These are phyloP conservation scores for Pelargonium citronellum DNA, from an alignment of 441 rosid genomes.

Conservation along the genomic window DNA sequence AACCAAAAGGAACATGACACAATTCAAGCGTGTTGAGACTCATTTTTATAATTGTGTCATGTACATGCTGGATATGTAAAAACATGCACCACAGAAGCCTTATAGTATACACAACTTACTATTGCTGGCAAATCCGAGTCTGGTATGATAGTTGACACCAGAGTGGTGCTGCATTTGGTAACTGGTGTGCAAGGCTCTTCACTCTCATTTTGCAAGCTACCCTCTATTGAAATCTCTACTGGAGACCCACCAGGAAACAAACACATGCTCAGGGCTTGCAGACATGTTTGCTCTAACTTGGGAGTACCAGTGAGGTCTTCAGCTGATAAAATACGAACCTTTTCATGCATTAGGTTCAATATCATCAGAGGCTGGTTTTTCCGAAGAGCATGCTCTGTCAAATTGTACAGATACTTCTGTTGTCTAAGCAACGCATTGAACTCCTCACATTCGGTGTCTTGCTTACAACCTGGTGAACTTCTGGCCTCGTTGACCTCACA, in stretches of 20 bases:
- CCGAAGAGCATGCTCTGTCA: constrained; percentile 69
- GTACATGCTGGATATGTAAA: too few relatives aligned
- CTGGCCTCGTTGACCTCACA: constrained; percentile 30
- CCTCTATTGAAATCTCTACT: constrained; percentile 37
- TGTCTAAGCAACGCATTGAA: constrained; percentile 43
- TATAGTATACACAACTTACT: constrained; percentile 36
- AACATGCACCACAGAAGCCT: too few relatives aligned
- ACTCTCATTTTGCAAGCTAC: constrained; percentile 33
- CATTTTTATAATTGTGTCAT: too few relatives aligned
- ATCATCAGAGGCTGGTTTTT: constrained; percentile 69
- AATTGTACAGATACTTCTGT: constrained; percentile 53
- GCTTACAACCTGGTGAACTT: constrained; percentile 33
- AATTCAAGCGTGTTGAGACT: too few relatives aligned
- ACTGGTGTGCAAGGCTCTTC: constrained; percentile 33
- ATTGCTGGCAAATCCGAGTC: constrained; percentile 57
- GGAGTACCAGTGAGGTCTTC: constrained; percentile 41
- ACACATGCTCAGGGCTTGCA: constrained; percentile 57
- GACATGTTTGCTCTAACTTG: constrained; percentile 60
- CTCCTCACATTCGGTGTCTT: constrained; percentile 46
- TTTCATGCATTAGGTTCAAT: constrained; percentile 61
- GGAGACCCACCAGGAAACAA: constrained; percentile 39
- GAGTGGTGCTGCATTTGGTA: constrained; percentile 31
- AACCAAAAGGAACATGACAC: too few relatives aligned
- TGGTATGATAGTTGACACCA: constrained; percentile 33
- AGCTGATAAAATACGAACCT: constrained; percentile 4